Evolutionary conservation across 805 yeast species (phyloP).

Genomic region (Myxozyma neotropica): DNA sequence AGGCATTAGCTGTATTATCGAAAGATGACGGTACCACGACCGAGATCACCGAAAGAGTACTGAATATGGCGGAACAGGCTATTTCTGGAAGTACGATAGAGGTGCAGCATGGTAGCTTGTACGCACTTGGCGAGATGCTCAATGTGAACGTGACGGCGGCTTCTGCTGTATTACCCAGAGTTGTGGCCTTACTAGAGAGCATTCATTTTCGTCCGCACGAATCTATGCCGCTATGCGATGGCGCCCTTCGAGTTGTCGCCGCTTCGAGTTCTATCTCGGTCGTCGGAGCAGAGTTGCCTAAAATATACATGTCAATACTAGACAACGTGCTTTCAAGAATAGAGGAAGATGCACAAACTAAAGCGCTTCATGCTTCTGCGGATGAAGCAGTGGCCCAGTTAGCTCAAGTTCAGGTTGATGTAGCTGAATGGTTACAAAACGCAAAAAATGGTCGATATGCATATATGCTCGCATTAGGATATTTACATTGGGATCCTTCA

Average conservation of each 20-base stretch:
- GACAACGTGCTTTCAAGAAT: conserved; percentile 18
- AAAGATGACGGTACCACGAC: background rate
- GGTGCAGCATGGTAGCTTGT: conserved; percentile 37
- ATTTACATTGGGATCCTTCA: background rate
- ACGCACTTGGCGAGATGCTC: conserved; percentile 36
- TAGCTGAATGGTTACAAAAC: background rate
- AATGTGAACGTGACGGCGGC: background rate
- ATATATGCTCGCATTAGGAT: conserved; percentile 14
- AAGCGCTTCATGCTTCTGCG: conserved; percentile 6
- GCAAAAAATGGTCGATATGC: conserved; percentile 20
- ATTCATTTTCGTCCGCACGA: conserved; percentile 16
- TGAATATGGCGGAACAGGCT: conserved; percentile 1
- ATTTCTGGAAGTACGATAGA: conserved; percentile 13
- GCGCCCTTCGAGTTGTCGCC: conserved; percentile 20
- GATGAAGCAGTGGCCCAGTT: conserved; percentile 5
- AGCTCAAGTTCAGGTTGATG: background rate
- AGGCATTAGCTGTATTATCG: conserved; percentile 40
- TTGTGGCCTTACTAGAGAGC: conserved; percentile 9
- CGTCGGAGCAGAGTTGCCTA: conserved; percentile 40
- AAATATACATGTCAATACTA: conserved; percentile 38
- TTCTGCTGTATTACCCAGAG: background rate
- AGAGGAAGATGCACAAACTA: conserved; percentile 15
- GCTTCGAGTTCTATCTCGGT: conserved; percentile 1
- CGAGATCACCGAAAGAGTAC: conserved; percentile 12
- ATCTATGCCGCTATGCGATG: conserved; percentile 16